Evolutionary conservation across 768 basidiomycete genomes (phyloP), one percentile per base, ranked within the genome.

Genomic region (Pisolithus tinctorius): DNA sequence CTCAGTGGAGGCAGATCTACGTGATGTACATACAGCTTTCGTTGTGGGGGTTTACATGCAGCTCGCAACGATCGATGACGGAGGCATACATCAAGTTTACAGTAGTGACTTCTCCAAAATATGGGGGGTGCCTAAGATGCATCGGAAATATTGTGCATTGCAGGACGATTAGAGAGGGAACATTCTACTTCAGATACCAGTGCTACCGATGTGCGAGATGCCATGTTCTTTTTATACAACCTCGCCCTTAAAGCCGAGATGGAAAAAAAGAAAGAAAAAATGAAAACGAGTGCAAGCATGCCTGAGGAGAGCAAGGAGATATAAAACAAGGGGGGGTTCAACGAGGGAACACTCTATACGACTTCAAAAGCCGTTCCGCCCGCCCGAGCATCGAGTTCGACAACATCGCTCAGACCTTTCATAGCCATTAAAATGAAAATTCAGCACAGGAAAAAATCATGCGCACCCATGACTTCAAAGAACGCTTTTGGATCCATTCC

Each of bases 401-500:
- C 64, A 9, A 83, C 69, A 11, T 81, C 77, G 36, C 74, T 67
- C 4, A 86, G 69, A 51, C 82, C 80, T 80, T 52, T 23, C 10
- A 16, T 38, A 2, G 20, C 26, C 54, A 38, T 17, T 23, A 27
- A 11, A 4, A 9, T 9, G 4, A 25, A 51, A 14, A 3, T 23
- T 44, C 43, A 13, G 34, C 47, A 26, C n/a, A 40, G 1, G 25
- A 31, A 23, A 31, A 47, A 39, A 44, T 27, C 23, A 11, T 4
- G 59, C 75, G 43, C 63, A 83, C 83, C 84, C 83, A 87, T 83
- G 48, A 86, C 81, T 60, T 84, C 78, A 64, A 88, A 88, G 74
- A 88, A 88, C 41, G 78, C 74, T 61, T 82, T 84, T 7, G 86
- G 86, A 57, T 86, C 84, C 86, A 88, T 86, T 20, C 86, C 82